Conservation (phyloP, 176 grass and related monocot species). For the Aegilops umbellulata region DNA sequence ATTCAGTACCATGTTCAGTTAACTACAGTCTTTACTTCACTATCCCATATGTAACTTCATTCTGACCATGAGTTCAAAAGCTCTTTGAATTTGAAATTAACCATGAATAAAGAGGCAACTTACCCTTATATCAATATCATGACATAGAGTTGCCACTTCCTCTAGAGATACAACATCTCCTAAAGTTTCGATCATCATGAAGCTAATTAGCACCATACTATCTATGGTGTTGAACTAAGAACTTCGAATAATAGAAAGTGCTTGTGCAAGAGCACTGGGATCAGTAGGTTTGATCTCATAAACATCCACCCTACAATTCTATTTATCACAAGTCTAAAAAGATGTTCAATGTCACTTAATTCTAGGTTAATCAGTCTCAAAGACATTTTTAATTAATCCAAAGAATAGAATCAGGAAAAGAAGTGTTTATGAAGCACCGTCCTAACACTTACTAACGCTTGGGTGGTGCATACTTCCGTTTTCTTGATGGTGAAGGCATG, state of each 20-base stretch:
- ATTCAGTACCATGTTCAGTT: background rate
- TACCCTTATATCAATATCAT: background rate
- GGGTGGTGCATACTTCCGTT: constrained; percentile 5
- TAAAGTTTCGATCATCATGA: background rate
- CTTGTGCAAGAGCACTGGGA: background rate
- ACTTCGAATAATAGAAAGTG: background rate
- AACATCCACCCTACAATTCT: background rate
- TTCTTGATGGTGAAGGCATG: constrained; percentile 33
- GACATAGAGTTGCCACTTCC: background rate
- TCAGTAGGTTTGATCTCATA: background rate
- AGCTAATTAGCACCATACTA: background rate
- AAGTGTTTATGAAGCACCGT: background rate
- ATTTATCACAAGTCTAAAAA: constrained; percentile 6
- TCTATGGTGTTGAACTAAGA: background rate
- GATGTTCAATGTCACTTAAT: background rate
- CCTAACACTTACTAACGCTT: constrained; percentile 46
- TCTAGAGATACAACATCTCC: background rate
- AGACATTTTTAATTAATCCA: background rate
- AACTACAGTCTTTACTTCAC: background rate
- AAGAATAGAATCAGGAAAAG: background rate
- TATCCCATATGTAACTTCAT: background rate
- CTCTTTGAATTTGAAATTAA: background rate
- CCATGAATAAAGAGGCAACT: background rate
- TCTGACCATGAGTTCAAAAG: background rate
- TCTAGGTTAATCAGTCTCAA: background rate